Evolutionary conservation across 1,139 yeast genomes (phyloP), one percentile per base, ranked within the genome.

Genomic region (Hansenula lynferdii): DNA sequence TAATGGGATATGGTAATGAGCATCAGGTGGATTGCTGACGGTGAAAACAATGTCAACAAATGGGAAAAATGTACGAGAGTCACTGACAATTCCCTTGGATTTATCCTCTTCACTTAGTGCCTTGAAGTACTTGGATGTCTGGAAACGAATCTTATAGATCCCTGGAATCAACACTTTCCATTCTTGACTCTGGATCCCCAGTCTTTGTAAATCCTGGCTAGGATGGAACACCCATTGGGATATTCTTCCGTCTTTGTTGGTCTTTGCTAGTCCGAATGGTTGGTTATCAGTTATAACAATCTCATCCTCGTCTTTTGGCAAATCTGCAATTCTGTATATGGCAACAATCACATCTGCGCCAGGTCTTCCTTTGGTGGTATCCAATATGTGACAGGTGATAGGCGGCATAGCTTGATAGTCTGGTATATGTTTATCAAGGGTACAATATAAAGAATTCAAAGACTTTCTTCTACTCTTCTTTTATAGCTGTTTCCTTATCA

Each of bases 1-100:
- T 47, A 89, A 64, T 0, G 97, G 97, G 40, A 89, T 80, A 57
- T 89, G 97, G 61, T 86, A 89, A 60, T 89, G 96, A 28, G 73
- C 64, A 47, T 81, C 89, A 0, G 90, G 82, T 0, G 84, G 82
- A 46, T 70, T 66, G 10, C 70, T 71, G 7, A 87, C 75, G 31
- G 72, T 72, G 56, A 87, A 87, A 1, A 72, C 68, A 34, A 87
- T 84, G 45, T 87, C 96, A 8, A 86, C 86, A 54, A 73, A 83
- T 0, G 96, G 96, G 66, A 86, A 87, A 58, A 87, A 87, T 1
- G 85, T 78, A 42, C 73, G 54, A 11, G 53, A 47, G 26, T 57
- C 53, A 18, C 59, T 57, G 9, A 28, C 28, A 3, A 44, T 25
- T 1, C 51, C 53, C 28, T 60, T 45, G 24, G 43, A 51, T 30